Conservation (phyloP, 805 yeast species). For the Candida cerambycidarum region DNA sequence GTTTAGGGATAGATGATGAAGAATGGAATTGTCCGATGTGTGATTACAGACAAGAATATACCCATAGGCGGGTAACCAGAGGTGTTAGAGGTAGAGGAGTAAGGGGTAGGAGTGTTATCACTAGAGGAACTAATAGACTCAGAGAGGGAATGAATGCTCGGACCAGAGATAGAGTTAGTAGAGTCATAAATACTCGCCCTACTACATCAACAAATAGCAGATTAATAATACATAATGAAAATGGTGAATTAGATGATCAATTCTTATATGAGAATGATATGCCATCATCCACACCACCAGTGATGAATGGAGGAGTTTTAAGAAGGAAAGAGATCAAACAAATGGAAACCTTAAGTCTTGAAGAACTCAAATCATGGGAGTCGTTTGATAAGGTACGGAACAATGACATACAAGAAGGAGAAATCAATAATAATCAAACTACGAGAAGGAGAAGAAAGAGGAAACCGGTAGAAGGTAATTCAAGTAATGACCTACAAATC, state of each 20-base stretch:
- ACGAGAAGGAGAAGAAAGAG: slow-evolving; percentile 16
- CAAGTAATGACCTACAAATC: neutral
- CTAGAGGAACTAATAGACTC: neutral
- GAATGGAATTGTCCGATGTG: slow-evolving; percentile 55
- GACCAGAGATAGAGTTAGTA: too few relatives aligned
- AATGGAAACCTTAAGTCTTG: slow-evolving; percentile 27
- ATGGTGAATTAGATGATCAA: slow-evolving; percentile 31
- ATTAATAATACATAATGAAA: slow-evolving; percentile 28
- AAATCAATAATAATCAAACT: neutral
- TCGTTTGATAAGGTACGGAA: slow-evolving; percentile 31
- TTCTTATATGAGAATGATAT: slow-evolving; percentile 22
- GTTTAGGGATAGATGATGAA: slow-evolving; percentile 30
- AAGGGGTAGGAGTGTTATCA: too few relatives aligned
- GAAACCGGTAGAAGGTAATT: neutral
- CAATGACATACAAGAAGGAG: slow-evolving; percentile 1
- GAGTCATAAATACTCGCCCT: too few relatives aligned
- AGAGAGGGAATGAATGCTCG: too few relatives aligned
- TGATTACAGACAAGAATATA: slow-evolving; percentile 38
- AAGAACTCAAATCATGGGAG: slow-evolving; percentile 39
- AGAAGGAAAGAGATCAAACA: slow-evolving; percentile 34
- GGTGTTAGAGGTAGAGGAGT: neutral
- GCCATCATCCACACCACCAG: slow-evolving; percentile 11
- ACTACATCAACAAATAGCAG: slow-evolving; percentile 12
- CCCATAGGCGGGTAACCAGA: neutral
- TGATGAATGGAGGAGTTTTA: slow-evolving; percentile 40